phyloP scores from a whole-genome alignment of 179 eudicot genomes.

The Pouteria campechiana region DNA sequence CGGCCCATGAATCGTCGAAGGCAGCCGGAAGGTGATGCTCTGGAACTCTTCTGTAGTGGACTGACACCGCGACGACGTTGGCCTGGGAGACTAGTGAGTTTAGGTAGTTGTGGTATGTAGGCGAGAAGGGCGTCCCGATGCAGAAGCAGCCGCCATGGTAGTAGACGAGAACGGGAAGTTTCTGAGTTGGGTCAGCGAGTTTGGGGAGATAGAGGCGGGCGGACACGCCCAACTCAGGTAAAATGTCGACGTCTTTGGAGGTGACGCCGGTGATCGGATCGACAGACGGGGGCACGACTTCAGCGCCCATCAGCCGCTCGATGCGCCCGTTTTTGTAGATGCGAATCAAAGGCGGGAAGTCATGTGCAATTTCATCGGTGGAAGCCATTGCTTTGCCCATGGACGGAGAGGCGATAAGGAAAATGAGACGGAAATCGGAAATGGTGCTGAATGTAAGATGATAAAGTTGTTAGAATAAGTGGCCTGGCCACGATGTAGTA shows the following conservation, averaged over 20 bases:
- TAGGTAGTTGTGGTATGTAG: slow-evolving; percentile 28
- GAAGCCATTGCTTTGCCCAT: too few relatives aligned
- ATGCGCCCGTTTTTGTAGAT: slow-evolving; percentile 30
- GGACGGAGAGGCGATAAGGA: too few relatives aligned
- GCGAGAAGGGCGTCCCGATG: slow-evolving; percentile 24
- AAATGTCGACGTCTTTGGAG: slow-evolving; percentile 29
- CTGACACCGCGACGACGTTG: slow-evolving; percentile 19
- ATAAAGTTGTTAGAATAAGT: too few relatives aligned
- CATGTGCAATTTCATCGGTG: neutral
- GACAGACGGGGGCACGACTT: slow-evolving; percentile 12
- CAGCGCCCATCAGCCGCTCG: slow-evolving; percentile 18
- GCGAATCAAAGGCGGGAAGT: neutral
- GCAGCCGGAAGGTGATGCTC: slow-evolving; percentile 50
- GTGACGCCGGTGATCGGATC: slow-evolving; percentile 23
- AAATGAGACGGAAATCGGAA: too few relatives aligned
- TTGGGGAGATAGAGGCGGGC: slow-evolving; percentile 25
- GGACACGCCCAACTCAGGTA: slow-evolving; percentile 13
- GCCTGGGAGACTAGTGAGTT: slow-evolving; percentile 16
- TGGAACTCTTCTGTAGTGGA: slow-evolving; percentile 41
- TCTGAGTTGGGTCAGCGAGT: slow-evolving; percentile 1
- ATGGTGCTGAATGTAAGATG: too few relatives aligned
- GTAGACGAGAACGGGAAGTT: slow-evolving; percentile 39
- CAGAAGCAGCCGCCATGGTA: slow-evolving; percentile 51
- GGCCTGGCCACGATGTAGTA: too few relatives aligned
- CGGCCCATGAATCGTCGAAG: slow-evolving; percentile 34